phyloP scores from a whole-genome alignment of 495 filamentous ascomycete species.

The Letharia lupina region DNA sequence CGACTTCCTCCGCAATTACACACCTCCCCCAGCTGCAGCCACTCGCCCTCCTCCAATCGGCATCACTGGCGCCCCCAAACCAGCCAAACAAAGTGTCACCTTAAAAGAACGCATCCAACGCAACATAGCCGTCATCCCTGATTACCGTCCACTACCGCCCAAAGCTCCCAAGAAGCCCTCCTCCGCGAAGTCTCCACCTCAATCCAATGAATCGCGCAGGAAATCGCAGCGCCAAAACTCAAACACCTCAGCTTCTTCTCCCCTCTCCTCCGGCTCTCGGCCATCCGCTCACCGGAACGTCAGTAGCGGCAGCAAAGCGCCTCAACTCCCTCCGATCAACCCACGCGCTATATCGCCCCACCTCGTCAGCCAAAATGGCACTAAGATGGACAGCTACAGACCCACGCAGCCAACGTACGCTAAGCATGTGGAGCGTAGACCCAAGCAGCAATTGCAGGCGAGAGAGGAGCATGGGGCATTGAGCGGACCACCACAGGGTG shows the following conservation, averaged over 20 bases:
- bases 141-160: slow-evolving; percentile 36
- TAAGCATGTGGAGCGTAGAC: slow-evolving; percentile 32
- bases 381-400: slow-evolving; percentile 24
- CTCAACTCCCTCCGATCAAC: slow-evolving; percentile 22
- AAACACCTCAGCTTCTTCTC: neutral
- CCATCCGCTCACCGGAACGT: slow-evolving; percentile 7
- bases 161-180: slow-evolving; percentile 21
- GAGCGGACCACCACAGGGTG: slow-evolving; percentile 26
- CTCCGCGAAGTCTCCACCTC: slow-evolving; percentile 15
- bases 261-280: slow-evolving; percentile 3
- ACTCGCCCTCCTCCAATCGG: slow-evolving; percentile 32
- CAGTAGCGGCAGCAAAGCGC: slow-evolving; percentile 11
- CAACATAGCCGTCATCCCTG: slow-evolving; percentile 39
- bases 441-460: slow-evolving; percentile 30
- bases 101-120: slow-evolving; percentile 19
- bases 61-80: slow-evolving; percentile 36
- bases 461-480: slow-evolving; percentile 29
- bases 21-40: slow-evolving; percentile 55
- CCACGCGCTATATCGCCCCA: slow-evolving; percentile 19
- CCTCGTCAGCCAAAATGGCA: slow-evolving; percentile 23
- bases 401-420: slow-evolving; percentile 34
- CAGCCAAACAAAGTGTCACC: slow-evolving; percentile 31
- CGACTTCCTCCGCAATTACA: slow-evolving; percentile 80
- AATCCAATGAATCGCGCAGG: slow-evolving; percentile 11
- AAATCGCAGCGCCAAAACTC: slow-evolving; percentile 11